phyloP scores from a whole-genome alignment of 768 basidiomycete species.

The Pleurotus platypus region DNA sequence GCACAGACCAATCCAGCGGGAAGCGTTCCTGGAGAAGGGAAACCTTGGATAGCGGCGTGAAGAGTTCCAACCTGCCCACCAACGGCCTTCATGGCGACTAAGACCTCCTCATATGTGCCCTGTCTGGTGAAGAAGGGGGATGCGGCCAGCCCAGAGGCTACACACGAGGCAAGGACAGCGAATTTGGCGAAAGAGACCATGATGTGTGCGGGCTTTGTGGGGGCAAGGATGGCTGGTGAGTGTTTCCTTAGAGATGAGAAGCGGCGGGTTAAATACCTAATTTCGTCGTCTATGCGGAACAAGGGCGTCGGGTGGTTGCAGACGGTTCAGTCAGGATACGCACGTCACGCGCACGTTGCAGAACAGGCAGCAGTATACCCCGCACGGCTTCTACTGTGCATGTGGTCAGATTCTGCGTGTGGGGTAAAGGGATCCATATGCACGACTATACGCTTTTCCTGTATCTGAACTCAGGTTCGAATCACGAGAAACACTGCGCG shows the following conservation, averaged over 20 bases:
- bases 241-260: too few species aligned
- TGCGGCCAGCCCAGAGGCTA: neutral
- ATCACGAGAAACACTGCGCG: neutral
- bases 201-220: neutral
- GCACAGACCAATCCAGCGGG: neutral
- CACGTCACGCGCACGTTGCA: neutral
- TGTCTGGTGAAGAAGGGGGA: conserved; percentile 3
- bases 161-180: neutral
- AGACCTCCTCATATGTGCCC: neutral
- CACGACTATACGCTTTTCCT: neutral
- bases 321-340: too few species aligned
- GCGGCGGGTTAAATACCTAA: neutral
- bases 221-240: neutral
- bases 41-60: neutral
- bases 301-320: neutral
- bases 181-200: conserved; percentile 4
- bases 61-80: neutral
- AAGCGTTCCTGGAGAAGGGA: neutral
- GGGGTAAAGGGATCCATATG: neutral
- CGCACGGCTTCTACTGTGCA: neutral
- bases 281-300: neutral
- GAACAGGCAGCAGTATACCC: neutral
- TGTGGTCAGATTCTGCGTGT: neutral
- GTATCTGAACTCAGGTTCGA: neutral
- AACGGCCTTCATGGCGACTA: neutral